phyloP scores from a whole-genome alignment of 305 asterid species.

The Ilex paraguariensis region DNA sequence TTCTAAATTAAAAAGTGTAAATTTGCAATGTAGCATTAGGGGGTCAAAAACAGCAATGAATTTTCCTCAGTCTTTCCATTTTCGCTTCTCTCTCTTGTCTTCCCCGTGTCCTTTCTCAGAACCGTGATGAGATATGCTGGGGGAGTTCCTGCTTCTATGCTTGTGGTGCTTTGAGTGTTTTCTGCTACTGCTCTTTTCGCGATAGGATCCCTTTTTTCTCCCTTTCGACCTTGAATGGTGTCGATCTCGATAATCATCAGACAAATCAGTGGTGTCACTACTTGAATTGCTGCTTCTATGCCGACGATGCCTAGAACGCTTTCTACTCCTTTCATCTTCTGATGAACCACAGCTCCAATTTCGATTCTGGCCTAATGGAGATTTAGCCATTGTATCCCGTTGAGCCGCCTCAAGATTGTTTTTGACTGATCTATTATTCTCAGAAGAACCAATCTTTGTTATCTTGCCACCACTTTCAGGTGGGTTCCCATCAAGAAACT shows the following conservation, averaged over 20 bases:
- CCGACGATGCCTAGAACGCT: conserved; percentile 40
- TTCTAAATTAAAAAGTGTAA: too few relatives aligned
- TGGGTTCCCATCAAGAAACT: background rate
- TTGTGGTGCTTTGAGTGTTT: conserved; percentile 71
- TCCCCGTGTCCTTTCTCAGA: conserved; percentile 43
- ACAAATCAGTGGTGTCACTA: conserved; percentile 32
- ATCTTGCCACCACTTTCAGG: conserved; percentile 8
- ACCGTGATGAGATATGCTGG: conserved; percentile 48
- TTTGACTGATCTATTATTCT: conserved; percentile 16
- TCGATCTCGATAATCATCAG: conserved; percentile 41
- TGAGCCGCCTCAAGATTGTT: conserved; percentile 15
- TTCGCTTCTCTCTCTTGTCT: conserved; percentile 44
- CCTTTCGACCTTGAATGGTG: conserved; percentile 43
- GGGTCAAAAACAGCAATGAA: too few relatives aligned
- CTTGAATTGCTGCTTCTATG: conserved; percentile 36
- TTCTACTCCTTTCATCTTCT: conserved; percentile 55
- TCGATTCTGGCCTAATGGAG: conserved; percentile 20
- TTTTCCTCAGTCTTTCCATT: conserved; percentile 31
- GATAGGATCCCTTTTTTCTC: conserved; percentile 38
- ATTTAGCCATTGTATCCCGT: conserved; percentile 21
- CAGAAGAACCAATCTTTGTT: conserved; percentile 10
- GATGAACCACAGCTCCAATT: conserved; percentile 40
- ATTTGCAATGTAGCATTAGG: too few relatives aligned
- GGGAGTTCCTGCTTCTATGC: conserved; percentile 55
- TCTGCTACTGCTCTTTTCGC: conserved; percentile 56